phyloP scores from a whole-genome alignment of 306 rosid species.

The Quercus rubra region DNA sequence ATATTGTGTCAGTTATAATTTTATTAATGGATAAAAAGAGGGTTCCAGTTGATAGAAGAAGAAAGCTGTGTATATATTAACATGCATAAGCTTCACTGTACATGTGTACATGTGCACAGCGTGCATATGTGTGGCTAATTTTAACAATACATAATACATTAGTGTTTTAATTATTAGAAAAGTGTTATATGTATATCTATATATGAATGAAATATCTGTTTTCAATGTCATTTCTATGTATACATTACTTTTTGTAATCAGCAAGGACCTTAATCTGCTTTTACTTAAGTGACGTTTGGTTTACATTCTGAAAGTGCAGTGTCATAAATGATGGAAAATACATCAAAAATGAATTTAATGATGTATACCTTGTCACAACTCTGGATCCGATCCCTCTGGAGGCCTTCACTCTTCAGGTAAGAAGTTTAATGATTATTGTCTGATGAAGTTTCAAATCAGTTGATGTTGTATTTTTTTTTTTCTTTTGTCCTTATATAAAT shows the following conservation, averaged over 20 bases:
- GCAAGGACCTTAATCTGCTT: neutral
- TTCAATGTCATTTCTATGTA: too few species aligned
- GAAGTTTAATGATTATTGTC: conserved; percentile 23
- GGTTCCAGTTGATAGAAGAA: neutral
- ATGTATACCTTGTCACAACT: conserved; percentile 89
- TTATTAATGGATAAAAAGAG: neutral
- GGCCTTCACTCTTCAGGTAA: conserved; percentile 93
- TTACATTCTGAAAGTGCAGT: conserved; percentile 51
- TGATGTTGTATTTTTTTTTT: neutral
- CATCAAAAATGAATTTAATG: conserved; percentile 80
- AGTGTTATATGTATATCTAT: neutral
- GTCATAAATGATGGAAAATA: conserved; percentile 65
- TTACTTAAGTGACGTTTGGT: conserved; percentile 20
- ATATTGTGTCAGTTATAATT: neutral
- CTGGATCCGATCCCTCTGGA: conserved; percentile 79
- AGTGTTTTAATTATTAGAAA: too few species aligned
- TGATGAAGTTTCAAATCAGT: conserved; percentile 1
- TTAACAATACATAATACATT: too few species aligned
- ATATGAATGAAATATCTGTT: too few species aligned
- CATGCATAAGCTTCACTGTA: too few species aligned
- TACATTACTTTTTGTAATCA: too few species aligned
- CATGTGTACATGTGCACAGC: too few species aligned
- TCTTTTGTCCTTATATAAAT: neutral
- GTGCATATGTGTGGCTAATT: too few species aligned
- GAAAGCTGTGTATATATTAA: neutral